These are phyloP conservation scores for Talaromyces sp. DNA, from an alignment of 2,329 filamentous ascomycete species.

Conservation along the genomic window DNA sequence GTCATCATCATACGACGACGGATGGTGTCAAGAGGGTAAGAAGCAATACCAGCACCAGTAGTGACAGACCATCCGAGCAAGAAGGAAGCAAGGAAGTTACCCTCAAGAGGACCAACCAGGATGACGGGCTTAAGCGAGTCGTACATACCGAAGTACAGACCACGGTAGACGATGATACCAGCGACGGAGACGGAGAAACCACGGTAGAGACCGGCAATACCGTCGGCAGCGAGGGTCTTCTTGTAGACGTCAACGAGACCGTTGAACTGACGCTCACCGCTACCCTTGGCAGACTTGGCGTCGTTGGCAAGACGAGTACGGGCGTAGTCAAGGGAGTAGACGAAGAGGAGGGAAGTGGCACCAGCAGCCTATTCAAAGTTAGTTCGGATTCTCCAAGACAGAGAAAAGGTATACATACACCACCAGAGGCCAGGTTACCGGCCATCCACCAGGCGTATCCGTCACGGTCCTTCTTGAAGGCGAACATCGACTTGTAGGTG, in stretches of 20 bases:
- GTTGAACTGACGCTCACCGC: constrained; percentile 99
- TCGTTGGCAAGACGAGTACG: constrained; percentile 99
- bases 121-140: constrained; percentile 99
- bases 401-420: constrained; percentile 63
- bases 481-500: constrained; percentile 99
- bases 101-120: constrained; percentile 83
- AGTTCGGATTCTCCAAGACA: constrained; percentile 1
- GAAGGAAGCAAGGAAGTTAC: constrained; percentile 99
- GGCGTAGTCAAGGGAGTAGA: constrained; percentile 99
- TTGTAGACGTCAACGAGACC: constrained; percentile 99
- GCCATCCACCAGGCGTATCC: constrained; percentile 99
- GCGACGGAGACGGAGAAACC: constrained; percentile 99
- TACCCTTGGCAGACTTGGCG: constrained; percentile 91
- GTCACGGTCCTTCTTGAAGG: constrained; percentile 99
- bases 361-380: constrained; percentile 65
- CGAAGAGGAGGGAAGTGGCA: constrained; percentile 99
- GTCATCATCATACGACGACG: constrained; percentile 99
- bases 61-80: constrained; percentile 97
- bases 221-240: constrained; percentile 98
- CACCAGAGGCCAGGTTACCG: constrained; percentile 99
- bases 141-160: constrained; percentile 99
- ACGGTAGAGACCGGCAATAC: constrained; percentile 99
- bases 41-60: constrained; percentile 99
- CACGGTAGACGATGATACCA: constrained; percentile 99
- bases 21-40: constrained; percentile 99